Evolutionary conservation across 805 yeast species (phyloP), one percentile per base, ranked within the genome.

Genomic region (Pichia heedii): DNA sequence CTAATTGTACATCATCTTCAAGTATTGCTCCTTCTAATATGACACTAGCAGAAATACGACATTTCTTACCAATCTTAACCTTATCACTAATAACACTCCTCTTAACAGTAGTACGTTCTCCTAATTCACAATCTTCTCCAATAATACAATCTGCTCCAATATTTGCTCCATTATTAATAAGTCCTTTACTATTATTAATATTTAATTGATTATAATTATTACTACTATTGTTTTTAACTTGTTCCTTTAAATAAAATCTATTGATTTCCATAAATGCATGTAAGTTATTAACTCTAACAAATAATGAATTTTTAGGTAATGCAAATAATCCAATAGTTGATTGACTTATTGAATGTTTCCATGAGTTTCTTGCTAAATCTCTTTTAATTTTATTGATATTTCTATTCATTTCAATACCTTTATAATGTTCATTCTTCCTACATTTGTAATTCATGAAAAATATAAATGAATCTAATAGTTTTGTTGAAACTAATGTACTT

Each of bases 261-360:
- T 88, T 93, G 19, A 94, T 88, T 64, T 93, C 99, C 77, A 87
- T 75, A 61, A 80, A 88, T 2, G 90, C 84, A 2, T 84, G 74
- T 38, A 86, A 67, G 57, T 81, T 85, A 58, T 87, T 88, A 39
- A 84, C 73, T 52, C 97, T 75, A 47, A 85, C 72, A 56, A 89
- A 89, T 3, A 73, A 67, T 12, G 83, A 76, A 46, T 79, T 76
- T 24, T 73, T 68, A 4, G 96, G 95, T 22, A 89, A 59, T 21
- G 80, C 72, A 49, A 82, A 74, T 53, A 90, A 68, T 4, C 83
- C 83, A 16, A 93, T 74, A 1, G 80, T 74, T 43, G 79, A 85
- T 49, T 70, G 69, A 10, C 62, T 57, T 6, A 56, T 54, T 0
- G 82, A 69, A 58, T 88, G 96, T 54, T 74, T 76, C 98, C 98